A percentile compares a stretch with the other conserved stretches of the same genome.
Conservation (phyloP, 176 grass and related monocot genomes). For the Tillandsia leiboldiana region DNA sequence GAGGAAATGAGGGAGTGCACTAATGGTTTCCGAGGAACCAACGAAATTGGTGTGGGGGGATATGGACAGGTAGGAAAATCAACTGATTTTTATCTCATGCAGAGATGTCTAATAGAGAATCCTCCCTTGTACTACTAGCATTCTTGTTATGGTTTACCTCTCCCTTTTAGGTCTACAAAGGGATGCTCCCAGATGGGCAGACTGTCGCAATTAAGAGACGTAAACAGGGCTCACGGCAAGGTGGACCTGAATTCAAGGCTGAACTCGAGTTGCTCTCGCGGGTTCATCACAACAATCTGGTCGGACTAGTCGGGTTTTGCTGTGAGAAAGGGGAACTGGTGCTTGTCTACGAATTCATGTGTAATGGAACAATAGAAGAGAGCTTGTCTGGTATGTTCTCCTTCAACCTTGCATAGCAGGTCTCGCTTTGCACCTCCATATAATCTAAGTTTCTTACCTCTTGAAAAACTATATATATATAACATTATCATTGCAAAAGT, state of each 20-base stretch:
- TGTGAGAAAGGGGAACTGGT: conserved; percentile 78
- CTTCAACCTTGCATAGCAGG: not conserved
- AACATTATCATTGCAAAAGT: too few relatives aligned
- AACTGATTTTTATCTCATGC: not conserved
- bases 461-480: too few relatives aligned
- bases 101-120: not conserved
- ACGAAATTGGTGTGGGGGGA: conserved; percentile 64
- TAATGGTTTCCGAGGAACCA: conserved; percentile 64
- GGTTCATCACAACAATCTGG: conserved; percentile 88
- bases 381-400: conserved; percentile 47
- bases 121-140: not conserved
- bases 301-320: conserved; percentile 80
- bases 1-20: conserved; percentile 70
- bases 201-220: conserved; percentile 83
- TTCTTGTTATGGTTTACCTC: not conserved
- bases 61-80: conserved; percentile 59
- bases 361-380: conserved; percentile 61
- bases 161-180: conserved; percentile 56
- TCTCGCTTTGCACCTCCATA: not conserved
- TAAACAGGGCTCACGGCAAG: conserved; percentile 68
- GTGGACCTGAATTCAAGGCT: conserved; percentile 79
- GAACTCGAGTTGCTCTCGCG: conserved; percentile 87
- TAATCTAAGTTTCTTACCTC: not conserved
- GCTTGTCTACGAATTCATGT: conserved; percentile 75
- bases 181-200: conserved; percentile 48